phyloP scores from a whole-genome alignment of 192 early-diverging fungal species.

The Podila horticola region DNA sequence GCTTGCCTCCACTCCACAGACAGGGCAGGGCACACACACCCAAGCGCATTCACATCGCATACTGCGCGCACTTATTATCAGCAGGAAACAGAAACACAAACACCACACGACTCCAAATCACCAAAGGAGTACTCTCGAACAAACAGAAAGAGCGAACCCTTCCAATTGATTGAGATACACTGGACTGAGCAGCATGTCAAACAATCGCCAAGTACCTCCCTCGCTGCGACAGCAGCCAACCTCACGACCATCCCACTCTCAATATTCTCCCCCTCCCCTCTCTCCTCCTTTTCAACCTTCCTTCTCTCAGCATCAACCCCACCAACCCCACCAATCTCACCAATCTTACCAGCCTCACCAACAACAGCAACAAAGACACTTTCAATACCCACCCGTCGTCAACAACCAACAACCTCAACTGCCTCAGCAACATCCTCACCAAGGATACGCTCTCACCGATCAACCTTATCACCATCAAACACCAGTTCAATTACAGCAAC shows the following conservation, averaged over 20 bases:
- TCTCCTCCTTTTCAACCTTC: background rate
- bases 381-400: conserved; percentile 2
- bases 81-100: no score
- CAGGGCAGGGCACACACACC: no score
- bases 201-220: no score
- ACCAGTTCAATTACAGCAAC: background rate
- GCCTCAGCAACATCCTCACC: background rate
- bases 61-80: no score
- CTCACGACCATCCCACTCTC: background rate
- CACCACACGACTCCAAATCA: no score
- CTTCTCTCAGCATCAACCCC: background rate
- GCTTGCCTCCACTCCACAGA: no score
- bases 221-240: background rate
- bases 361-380: background rate
- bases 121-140: no score
- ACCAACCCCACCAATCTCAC: background rate
- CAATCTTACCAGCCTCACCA: background rate
- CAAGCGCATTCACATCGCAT: no score
- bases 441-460: background rate
- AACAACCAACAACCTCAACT: background rate
- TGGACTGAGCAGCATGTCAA: no score
- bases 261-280: background rate
- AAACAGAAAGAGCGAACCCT: no score
- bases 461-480: background rate
- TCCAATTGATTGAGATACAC: no score